These are phyloP conservation scores for Darksidea phi DNA, from an alignment of 495 filamentous ascomycete genomes.

Conservation along the genomic window DNA sequence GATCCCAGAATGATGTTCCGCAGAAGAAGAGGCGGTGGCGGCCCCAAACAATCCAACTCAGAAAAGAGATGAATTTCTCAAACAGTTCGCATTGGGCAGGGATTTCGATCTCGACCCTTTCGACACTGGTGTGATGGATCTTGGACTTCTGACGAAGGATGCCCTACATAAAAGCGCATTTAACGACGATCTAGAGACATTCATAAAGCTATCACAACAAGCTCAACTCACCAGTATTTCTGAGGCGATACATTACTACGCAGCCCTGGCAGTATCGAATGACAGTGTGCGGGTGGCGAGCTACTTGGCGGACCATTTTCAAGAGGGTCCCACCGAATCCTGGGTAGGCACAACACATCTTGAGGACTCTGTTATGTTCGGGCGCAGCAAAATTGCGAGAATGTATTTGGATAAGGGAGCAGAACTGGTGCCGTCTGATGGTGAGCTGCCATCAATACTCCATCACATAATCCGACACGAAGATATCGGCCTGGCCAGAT, in stretches of 20 bases:
- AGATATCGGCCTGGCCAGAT: background rate
- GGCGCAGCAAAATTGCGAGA: background rate
- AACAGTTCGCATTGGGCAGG: background rate
- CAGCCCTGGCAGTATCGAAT: background rate
- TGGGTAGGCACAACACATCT: background rate
- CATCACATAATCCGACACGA: background rate
- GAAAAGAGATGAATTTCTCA: background rate
- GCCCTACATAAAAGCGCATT: background rate
- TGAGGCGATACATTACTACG: background rate
- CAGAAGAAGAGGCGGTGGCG: background rate
- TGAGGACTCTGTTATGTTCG: background rate
- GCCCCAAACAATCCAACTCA: background rate
- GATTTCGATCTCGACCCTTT: background rate
- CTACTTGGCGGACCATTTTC: background rate
- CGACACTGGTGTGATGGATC: background rate
- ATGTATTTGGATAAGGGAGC: background rate
- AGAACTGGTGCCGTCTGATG: background rate
- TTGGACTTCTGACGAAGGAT: background rate
- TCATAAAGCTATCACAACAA: background rate
- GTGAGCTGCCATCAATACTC: background rate
- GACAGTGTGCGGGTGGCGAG: background rate
- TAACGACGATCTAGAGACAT: background rate
- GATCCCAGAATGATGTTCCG: background rate
- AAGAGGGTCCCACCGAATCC: background rate
- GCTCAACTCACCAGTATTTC: background rate